phyloP scores from a whole-genome alignment of 2,329 filamentous ascomycete genomes.

The Fusarium scirpi region DNA sequence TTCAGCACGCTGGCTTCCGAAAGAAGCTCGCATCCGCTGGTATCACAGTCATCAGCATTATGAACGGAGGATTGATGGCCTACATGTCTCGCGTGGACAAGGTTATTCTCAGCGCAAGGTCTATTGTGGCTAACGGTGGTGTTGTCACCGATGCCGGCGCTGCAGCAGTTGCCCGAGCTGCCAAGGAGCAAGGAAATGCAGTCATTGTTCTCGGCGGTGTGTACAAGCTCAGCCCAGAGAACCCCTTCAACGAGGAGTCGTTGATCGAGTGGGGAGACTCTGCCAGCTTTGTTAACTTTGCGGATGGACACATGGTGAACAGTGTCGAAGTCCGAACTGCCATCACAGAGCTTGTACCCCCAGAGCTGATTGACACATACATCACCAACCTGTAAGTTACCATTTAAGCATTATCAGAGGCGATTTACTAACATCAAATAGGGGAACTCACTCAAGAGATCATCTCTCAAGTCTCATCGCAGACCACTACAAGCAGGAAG shows the following conservation, averaged over 20 bases:
- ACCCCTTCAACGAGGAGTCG: slow-evolving; percentile 83
- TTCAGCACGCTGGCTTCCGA: slow-evolving; percentile 68
- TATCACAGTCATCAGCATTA: slow-evolving; percentile 84
- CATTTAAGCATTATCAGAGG: not conserved
- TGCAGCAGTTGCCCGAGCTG: slow-evolving; percentile 84
- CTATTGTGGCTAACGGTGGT: slow-evolving; percentile 88
- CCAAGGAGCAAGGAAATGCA: slow-evolving; percentile 82
- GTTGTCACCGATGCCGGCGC: slow-evolving; percentile 88
- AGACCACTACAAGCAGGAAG: slow-evolving; percentile 81
- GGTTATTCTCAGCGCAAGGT: slow-evolving; percentile 89
- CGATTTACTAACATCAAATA: slow-evolving; percentile 45
- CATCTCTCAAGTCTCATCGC: slow-evolving; percentile 79
- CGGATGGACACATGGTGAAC: slow-evolving; percentile 83
- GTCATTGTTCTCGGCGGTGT: slow-evolving; percentile 92
- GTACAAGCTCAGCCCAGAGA: slow-evolving; percentile 93
- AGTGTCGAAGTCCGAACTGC: slow-evolving; percentile 83
- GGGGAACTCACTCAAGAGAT: slow-evolving; percentile 75
- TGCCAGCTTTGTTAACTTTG: slow-evolving; percentile 79
- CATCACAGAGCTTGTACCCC: slow-evolving; percentile 83
- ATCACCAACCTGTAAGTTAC: slow-evolving; percentile 78
- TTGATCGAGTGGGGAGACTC: slow-evolving; percentile 90
- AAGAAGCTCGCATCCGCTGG: slow-evolving; percentile 84
- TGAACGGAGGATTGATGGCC: slow-evolving; percentile 87
- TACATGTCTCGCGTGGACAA: slow-evolving; percentile 97
- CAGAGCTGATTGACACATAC: slow-evolving; percentile 81